Evolutionary conservation across 2,329 filamentous ascomycete species (phyloP).

Genomic region (Nothophoma quercina): DNA sequence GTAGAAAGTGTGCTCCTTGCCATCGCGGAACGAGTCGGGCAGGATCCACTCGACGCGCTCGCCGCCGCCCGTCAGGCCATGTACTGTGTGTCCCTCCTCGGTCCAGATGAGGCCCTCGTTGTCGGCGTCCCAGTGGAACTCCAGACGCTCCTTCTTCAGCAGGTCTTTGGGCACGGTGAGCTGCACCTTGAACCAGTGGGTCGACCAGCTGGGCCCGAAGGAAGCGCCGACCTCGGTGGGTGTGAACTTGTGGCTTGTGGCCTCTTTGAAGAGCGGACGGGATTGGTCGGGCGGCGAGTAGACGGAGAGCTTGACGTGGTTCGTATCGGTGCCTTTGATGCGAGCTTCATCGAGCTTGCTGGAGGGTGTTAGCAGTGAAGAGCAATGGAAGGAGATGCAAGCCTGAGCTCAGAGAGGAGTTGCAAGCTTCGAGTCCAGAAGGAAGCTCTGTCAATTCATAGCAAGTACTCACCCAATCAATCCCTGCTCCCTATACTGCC

Average conservation of each 20-base stretch:
- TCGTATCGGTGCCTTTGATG: constrained; percentile 67
- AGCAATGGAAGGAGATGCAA: not conserved
- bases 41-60: constrained; percentile 93
- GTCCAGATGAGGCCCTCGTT: constrained; percentile 97
- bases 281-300: constrained; percentile 82
- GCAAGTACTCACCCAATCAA: constrained; percentile 67
- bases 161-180: constrained; percentile 79
- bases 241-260: constrained; percentile 76
- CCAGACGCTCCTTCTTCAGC: constrained; percentile 78
- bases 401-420: too few relatives aligned
- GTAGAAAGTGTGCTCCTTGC: constrained; percentile 87
- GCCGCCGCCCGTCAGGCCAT: constrained; percentile 88
- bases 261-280: constrained; percentile 87
- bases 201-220: constrained; percentile 96
- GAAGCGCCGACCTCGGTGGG: constrained; percentile 76
- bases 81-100: constrained; percentile 85
- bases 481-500: constrained; percentile 75
- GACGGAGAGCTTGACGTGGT: constrained; percentile 80
- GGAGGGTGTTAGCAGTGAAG: constrained; percentile 6
- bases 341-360: constrained; percentile 77
- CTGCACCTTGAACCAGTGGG: constrained; percentile 92
- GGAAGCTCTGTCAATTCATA: too few relatives aligned
- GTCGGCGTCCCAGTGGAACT: constrained; percentile 94
- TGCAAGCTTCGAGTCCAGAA: too few relatives aligned
- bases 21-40: constrained; percentile 80